Evolutionary conservation across 768 basidiomycete genomes (phyloP).

Genomic region (Tylopilus plumbeoviolaceoides): DNA sequence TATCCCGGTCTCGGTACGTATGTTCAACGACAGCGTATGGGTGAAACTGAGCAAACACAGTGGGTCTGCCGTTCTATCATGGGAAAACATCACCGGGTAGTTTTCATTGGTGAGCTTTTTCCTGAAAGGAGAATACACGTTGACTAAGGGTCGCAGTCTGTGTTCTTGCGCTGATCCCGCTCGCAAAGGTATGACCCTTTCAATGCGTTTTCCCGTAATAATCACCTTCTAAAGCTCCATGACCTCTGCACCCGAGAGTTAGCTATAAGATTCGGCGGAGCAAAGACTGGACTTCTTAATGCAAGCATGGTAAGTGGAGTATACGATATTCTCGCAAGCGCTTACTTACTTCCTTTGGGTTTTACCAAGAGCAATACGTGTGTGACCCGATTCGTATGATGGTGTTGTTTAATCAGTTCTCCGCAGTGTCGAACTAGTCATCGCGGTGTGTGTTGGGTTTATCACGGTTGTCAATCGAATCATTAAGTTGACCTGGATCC

Average conservation of each 20-base stretch:
- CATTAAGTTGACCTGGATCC: background rate
- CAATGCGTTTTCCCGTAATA: background rate
- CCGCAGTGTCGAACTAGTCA: slow-evolving; percentile 57
- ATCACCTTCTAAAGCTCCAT: slow-evolving; percentile 49
- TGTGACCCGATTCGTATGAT: slow-evolving; percentile 24
- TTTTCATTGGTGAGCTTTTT: slow-evolving; percentile 54
- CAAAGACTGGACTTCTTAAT: slow-evolving; percentile 75
- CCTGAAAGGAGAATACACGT: background rate
- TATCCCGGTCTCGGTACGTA: slow-evolving; percentile 64
- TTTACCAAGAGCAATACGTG: slow-evolving; percentile 66
- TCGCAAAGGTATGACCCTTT: slow-evolving; percentile 55
- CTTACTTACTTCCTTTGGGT: slow-evolving; percentile 8
- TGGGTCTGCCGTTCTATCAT: slow-evolving; percentile 52
- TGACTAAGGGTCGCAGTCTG: slow-evolving; percentile 42
- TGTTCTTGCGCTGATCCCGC: slow-evolving; percentile 68
- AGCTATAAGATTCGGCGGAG: slow-evolving; percentile 69
- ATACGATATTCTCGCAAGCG: background rate
- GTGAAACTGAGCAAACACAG: slow-evolving; percentile 31
- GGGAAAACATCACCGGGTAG: slow-evolving; percentile 46
- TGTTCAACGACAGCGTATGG: background rate
- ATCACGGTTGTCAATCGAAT: background rate
- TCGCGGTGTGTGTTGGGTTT: slow-evolving; percentile 53
- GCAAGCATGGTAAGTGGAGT: slow-evolving; percentile 61
- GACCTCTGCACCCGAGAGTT: slow-evolving; percentile 74
- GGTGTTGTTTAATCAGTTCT: background rate